A percentile compares a stretch with the other conserved stretches of the same genome.
These are phyloP conservation scores for Tephrocybe sp. DNA, from an alignment of 768 basidiomycete genomes.

Conservation along the genomic window DNA sequence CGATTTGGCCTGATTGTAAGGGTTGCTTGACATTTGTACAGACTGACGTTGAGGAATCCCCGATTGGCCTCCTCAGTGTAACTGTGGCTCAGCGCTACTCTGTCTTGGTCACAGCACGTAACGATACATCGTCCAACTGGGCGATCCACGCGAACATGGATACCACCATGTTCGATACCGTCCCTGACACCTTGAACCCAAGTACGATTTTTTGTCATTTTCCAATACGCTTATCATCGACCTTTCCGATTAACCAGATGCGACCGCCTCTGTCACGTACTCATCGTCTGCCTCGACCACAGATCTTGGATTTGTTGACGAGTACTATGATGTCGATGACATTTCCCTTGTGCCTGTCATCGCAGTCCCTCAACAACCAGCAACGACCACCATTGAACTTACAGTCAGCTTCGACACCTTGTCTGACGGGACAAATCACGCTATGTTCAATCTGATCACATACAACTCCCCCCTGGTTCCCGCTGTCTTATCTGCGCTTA, in stretches of 20 bases:
- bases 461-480: conserved; percentile 75
- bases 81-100: conserved; percentile 94
- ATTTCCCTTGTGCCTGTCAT: conserved; percentile 64
- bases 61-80: conserved; percentile 70
- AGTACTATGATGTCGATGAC: conserved; percentile 68
- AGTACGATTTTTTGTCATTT: conserved; percentile 46
- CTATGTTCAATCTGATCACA: conserved; percentile 71
- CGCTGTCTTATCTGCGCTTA: conserved; percentile 71
- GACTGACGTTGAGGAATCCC: conserved; percentile 76
- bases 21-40: conserved; percentile 22
- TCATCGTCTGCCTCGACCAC: conserved; percentile 47
- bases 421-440: conserved; percentile 82
- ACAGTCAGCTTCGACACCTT: conserved; percentile 82
- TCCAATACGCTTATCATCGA: not conserved
- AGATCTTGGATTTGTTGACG: conserved; percentile 51
- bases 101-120: conserved; percentile 86
- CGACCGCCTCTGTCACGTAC: conserved; percentile 86
- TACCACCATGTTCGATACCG: conserved; percentile 81
- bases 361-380: conserved; percentile 45
- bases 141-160: conserved; percentile 92
- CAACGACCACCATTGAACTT: conserved; percentile 64
- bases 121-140: conserved; percentile 85
- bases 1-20: not conserved
- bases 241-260: conserved; percentile 45
- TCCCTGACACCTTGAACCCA: conserved; percentile 71